Conservation (phyloP, 352 stramenopile species). For the Pythium dissotocum region DNA sequence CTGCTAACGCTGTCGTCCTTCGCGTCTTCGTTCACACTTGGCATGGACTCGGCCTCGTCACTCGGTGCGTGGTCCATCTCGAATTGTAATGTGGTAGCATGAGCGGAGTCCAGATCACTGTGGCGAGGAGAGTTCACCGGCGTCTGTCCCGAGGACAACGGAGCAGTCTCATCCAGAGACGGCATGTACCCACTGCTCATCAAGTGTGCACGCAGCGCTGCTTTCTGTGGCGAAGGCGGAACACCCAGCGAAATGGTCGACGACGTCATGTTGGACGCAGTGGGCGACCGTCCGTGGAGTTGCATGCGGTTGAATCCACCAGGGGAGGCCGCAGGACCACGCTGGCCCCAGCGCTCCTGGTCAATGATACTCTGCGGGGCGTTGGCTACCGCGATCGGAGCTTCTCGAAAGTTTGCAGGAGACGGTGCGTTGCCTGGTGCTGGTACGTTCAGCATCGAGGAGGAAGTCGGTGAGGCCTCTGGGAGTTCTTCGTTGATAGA, state of each 20-base stretch:
- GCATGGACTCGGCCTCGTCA: neutral
- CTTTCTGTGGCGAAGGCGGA: slow-evolving; percentile 54
- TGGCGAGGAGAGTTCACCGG: slow-evolving; percentile 44
- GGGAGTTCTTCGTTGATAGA: slow-evolving; percentile 23
- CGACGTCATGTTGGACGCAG: slow-evolving; percentile 13
- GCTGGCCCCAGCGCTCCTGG: slow-evolving; percentile 33
- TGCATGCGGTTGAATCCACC: slow-evolving; percentile 30
- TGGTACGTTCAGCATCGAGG: slow-evolving; percentile 33
- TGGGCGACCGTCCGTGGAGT: slow-evolving; percentile 24
- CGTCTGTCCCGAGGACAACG: slow-evolving; percentile 47
- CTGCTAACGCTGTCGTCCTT: slow-evolving; percentile 1
- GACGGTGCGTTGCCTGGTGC: slow-evolving; percentile 25
- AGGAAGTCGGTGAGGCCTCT: slow-evolving; percentile 25
- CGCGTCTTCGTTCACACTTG: neutral
- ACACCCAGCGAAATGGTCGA: slow-evolving; percentile 20
- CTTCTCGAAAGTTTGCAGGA: slow-evolving; percentile 3
- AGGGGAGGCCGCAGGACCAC: slow-evolving; percentile 13
- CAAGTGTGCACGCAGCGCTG: slow-evolving; percentile 22
- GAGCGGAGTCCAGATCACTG: neutral
- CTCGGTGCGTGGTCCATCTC: slow-evolving; percentile 17
- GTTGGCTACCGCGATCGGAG: slow-evolving; percentile 38
- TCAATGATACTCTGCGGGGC: slow-evolving; percentile 41
- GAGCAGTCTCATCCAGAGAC: slow-evolving; percentile 62
- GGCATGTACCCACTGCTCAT: slow-evolving; percentile 63
- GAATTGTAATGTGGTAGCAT: slow-evolving; percentile 19